A percentile compares a stretch with the other conserved stretches of the same genome.
These are phyloP conservation scores for Amphirosellinia nigrospora DNA, from an alignment of 495 filamentous ascomycete species.

Conservation along the genomic window DNA sequence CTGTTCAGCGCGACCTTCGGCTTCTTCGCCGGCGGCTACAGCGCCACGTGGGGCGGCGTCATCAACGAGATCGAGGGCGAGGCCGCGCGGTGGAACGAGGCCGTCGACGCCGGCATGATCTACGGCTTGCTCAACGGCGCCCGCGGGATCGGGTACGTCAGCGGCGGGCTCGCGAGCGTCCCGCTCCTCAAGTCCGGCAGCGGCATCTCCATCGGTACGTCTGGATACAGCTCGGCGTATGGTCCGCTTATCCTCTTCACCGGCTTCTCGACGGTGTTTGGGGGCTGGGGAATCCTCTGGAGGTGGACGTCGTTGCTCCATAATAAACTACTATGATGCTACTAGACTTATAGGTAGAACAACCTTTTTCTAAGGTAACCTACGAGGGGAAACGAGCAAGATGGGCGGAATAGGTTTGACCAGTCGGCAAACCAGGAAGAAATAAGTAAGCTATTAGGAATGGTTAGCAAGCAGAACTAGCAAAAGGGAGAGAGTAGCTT, in stretches of 20 bases:
- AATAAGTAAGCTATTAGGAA: too few relatives aligned
- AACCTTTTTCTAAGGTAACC: background rate
- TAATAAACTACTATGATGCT: constrained; percentile 8
- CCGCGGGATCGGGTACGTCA: constrained; percentile 64
- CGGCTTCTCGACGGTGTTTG: constrained; percentile 46
- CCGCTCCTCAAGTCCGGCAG: constrained; percentile 48
- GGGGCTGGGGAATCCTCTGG: constrained; percentile 51
- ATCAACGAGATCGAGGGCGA: constrained; percentile 54
- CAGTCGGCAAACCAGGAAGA: too few relatives aligned
- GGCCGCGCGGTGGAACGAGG: constrained; percentile 41
- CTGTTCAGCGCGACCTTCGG: constrained; percentile 65
- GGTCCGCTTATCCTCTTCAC: constrained; percentile 52
- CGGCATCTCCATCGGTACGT: constrained; percentile 29
- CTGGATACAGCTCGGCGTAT: constrained; percentile 46
- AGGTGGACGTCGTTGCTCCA: constrained; percentile 22
- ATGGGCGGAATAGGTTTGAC: too few relatives aligned
- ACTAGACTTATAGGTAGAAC: background rate
- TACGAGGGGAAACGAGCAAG: too few relatives aligned
- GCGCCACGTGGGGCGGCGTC: constrained; percentile 61
- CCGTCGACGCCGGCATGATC: constrained; percentile 59
- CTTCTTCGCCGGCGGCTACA: constrained; percentile 65
- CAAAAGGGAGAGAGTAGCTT: too few relatives aligned
- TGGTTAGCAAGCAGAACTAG: too few relatives aligned
- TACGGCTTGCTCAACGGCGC: constrained; percentile 64
- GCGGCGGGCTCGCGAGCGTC: constrained; percentile 58